A percentile compares a stretch with the other conserved stretches of the same genome.
Conservation (phyloP, 257 asterid genomes). For the Salvia hispanica region DNA sequence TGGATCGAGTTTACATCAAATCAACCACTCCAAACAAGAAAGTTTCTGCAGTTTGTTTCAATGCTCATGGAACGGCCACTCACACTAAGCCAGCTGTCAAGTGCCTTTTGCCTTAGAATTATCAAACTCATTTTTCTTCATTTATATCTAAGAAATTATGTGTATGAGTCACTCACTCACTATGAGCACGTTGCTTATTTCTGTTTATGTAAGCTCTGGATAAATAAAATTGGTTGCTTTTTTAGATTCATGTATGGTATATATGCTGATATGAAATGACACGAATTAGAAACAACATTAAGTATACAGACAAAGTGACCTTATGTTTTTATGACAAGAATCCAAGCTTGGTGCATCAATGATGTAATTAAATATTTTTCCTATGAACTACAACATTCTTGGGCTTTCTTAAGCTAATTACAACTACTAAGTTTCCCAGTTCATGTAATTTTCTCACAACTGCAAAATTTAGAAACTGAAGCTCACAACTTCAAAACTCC, state of each 20-base stretch:
- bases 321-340: too few relatives aligned
- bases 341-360: background rate
- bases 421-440: constrained; percentile 1
- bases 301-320: background rate
- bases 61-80: constrained; percentile 58
- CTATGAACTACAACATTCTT: background rate
- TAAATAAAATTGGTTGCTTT: background rate
- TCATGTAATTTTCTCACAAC: constrained; percentile 9
- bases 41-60: constrained; percentile 47
- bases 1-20: constrained; percentile 48
- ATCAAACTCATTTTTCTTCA: too few relatives aligned
- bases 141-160: background rate
- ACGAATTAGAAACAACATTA: too few relatives aligned
- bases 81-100: constrained; percentile 50
- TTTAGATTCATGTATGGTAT: too few relatives aligned
- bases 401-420: constrained; percentile 9
- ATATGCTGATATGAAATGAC: too few relatives aligned
- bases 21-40: constrained; percentile 36
- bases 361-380: background rate
- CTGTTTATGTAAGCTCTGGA: background rate
- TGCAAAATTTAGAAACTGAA: constrained; percentile 29
- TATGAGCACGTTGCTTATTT: background rate
- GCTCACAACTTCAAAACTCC: constrained; percentile 15
- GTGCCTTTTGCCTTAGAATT: constrained; percentile 39
- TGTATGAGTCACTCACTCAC: background rate